Conservation (phyloP, 2,329 filamentous ascomycete species). For the Hawksworthiomyces lignivorus region DNA sequence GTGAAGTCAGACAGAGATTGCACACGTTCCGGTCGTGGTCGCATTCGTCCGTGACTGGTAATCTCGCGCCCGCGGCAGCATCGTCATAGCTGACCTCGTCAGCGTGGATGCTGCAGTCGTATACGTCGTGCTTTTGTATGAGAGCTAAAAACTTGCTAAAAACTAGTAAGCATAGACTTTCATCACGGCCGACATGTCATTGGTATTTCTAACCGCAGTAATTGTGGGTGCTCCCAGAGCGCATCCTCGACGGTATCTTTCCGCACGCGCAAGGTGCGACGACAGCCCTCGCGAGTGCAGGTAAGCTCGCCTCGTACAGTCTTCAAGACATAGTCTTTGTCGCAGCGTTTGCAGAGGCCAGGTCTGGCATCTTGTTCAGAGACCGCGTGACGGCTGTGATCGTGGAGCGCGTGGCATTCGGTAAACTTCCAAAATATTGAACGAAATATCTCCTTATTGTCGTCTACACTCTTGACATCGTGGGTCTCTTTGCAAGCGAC, state of each 20-base stretch:
- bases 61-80: no score
- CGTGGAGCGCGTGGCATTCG: not conserved
- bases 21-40: conserved; percentile 5
- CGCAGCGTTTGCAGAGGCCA: conserved; percentile 1
- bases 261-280: not conserved
- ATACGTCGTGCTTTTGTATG: not conserved
- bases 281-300: not conserved
- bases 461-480: not conserved
- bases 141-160: not conserved
- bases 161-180: no score
- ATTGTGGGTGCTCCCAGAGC: not conserved
- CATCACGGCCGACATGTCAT: no score
- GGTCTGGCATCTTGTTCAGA: no score
- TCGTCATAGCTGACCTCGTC: not conserved
- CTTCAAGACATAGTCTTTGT: conserved; percentile 3
- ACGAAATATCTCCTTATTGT: not conserved
- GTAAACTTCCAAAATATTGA: conserved; percentile 1
- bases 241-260: not conserved
- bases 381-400: not conserved
- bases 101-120: conserved; percentile 3
- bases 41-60: not conserved
- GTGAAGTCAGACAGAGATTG: not conserved
- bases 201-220: no score
- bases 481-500: not conserved
- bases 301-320: not conserved